These are phyloP conservation scores for Candida tammaniensis DNA, from an alignment of 805 yeast genomes.

Conservation along the genomic window DNA sequence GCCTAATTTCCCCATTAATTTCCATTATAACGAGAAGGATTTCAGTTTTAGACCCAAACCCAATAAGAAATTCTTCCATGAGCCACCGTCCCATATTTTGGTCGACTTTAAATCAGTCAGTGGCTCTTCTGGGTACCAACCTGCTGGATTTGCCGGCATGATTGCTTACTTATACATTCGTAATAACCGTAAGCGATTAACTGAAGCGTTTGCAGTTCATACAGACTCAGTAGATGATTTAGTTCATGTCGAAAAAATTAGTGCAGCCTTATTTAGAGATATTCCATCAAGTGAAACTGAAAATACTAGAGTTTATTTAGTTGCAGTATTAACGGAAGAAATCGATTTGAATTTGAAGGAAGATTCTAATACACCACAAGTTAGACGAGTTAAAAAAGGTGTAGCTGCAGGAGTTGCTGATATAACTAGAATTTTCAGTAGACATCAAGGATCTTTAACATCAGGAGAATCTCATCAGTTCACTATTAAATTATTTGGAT, in stretches of 20 bases:
- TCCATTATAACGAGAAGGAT: constrained; percentile 24
- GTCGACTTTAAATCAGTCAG: constrained; percentile 73
- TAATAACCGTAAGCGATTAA: constrained; percentile 57
- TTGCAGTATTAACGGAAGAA: constrained; percentile 72
- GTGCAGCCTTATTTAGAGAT: constrained; percentile 78
- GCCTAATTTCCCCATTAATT: constrained; percentile 62
- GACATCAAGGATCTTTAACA: constrained; percentile 55
- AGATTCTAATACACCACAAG: constrained; percentile 21
- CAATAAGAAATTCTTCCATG: constrained; percentile 46
- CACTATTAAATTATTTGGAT: constrained; percentile 67
- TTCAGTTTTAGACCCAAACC: constrained; percentile 44
- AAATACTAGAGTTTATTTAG: constrained; percentile 66
- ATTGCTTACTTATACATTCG: constrained; percentile 72
- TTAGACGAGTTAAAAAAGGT: constrained; percentile 62
- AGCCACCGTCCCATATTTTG: constrained; percentile 63
- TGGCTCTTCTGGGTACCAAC: constrained; percentile 55
- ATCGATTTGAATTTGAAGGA: constrained; percentile 44
- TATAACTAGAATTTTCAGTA: constrained; percentile 72
- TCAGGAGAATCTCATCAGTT: constrained; percentile 70
- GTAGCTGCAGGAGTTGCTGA: constrained; percentile 88
- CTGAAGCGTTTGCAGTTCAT: constrained; percentile 76
- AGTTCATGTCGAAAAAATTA: constrained; percentile 58
- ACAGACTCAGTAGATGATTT: constrained; percentile 57
- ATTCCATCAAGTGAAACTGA: constrained; percentile 67
- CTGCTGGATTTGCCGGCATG: constrained; percentile 68